phyloP scores from a whole-genome alignment of 2,329 filamentous ascomycete genomes.

The Calonectria hongkongensis region DNA sequence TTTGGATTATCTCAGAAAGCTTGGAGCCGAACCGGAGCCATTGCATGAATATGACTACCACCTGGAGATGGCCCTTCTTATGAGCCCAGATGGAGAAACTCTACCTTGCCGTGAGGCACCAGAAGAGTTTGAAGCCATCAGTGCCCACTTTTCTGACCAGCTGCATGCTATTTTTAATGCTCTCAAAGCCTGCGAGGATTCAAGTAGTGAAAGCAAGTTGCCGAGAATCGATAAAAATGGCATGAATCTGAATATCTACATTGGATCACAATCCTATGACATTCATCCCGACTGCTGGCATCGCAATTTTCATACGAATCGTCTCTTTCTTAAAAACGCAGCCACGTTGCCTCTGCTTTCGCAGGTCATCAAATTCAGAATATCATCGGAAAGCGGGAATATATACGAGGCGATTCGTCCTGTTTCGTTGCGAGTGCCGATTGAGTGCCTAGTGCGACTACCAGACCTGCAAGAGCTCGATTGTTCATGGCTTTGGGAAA shows the following conservation, averaged over 20 bases:
- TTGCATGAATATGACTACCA: not conserved
- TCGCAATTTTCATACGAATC: slow-evolving; percentile 3
- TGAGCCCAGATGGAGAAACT: slow-evolving; percentile 5
- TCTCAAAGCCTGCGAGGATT: slow-evolving; percentile 19
- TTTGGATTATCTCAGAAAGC: not conserved
- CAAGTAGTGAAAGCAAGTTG: not conserved
- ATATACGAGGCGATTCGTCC: not conserved
- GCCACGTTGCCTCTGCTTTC: not conserved
- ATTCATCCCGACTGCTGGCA: slow-evolving; percentile 15
- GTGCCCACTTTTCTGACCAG: slow-evolving; percentile 25
- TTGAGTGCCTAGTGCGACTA: slow-evolving; percentile 16
- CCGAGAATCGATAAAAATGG: not conserved
- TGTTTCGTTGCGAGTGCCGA: not conserved
- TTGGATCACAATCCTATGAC: slow-evolving; percentile 13
- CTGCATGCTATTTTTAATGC: slow-evolving; percentile 27
- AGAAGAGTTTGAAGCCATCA: slow-evolving; percentile 28
- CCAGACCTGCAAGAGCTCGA: slow-evolving; percentile 27
- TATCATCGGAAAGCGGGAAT: not conserved
- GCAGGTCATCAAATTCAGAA: not conserved
- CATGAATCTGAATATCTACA: not conserved
- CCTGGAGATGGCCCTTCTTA: slow-evolving; percentile 21
- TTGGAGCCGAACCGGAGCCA: too few species aligned
- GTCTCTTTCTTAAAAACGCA: slow-evolving; percentile 20
- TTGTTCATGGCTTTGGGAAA: slow-evolving; percentile 22
- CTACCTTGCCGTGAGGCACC: slow-evolving; percentile 22